A percentile compares a stretch with the other conserved stretches of the same genome.
Evolutionary conservation across 23 red algal genomes (phyloP).

Genomic region (Gracilariopsis chorda): DNA sequence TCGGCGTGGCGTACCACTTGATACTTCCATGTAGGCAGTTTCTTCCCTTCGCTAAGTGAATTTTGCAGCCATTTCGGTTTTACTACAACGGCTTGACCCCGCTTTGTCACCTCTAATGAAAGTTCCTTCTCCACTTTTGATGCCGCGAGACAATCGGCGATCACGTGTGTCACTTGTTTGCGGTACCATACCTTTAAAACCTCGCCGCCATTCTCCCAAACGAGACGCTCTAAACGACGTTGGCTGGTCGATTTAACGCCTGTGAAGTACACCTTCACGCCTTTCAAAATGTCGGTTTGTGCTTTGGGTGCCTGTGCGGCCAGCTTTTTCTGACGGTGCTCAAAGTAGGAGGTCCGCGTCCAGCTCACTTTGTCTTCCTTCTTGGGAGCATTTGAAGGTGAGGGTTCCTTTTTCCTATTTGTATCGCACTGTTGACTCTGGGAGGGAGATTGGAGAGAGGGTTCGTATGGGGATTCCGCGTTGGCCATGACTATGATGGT

Average conservation of each 20-base stretch:
- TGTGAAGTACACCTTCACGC: constrained; percentile 53
- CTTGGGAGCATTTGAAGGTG: too few relatives aligned
- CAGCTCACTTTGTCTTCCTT: too few relatives aligned
- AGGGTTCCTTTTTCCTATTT: too few relatives aligned
- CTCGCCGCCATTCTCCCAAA: constrained; percentile 40
- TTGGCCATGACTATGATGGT: too few relatives aligned
- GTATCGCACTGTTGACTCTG: too few relatives aligned
- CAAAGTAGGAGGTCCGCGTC: constrained; percentile 53
- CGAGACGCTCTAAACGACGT: constrained; percentile 21
- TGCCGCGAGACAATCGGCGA: constrained; percentile 40
- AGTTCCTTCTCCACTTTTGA: constrained; percentile 57
- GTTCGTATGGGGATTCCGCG: too few relatives aligned
- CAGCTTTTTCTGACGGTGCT: neutral
- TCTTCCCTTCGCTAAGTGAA: constrained; percentile 3
- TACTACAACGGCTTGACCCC: constrained; percentile 24
- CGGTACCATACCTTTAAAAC: constrained; percentile 21
- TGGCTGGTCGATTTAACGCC: constrained; percentile 32
- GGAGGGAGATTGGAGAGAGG: too few relatives aligned
- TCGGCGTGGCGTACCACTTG: constrained; percentile 1
- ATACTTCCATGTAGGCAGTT: constrained; percentile 25
- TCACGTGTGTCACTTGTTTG: constrained; percentile 49
- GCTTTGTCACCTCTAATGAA: neutral
- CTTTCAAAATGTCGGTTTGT: constrained; percentile 1
- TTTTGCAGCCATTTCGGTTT: constrained; percentile 45
- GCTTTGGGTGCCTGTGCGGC: constrained; percentile 38